Evolutionary conservation across 805 yeast genomes (phyloP).

Genomic region (Teunomyces gatunensis): DNA sequence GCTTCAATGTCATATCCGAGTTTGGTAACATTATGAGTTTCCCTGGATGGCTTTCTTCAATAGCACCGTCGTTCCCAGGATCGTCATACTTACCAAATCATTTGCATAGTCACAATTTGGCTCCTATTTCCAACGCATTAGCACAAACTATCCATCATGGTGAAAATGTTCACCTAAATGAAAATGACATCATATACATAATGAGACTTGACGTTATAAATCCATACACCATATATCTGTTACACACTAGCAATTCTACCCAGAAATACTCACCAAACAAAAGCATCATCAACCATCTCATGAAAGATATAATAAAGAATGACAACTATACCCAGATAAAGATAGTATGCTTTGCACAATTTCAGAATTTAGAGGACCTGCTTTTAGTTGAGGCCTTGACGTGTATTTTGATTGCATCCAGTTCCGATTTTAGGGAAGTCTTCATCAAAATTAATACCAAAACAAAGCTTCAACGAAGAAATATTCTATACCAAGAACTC

Average conservation of each 20-base stretch:
- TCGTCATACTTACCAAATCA: constrained; percentile 2
- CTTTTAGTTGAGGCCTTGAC: constrained; percentile 2
- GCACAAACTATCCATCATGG: not conserved
- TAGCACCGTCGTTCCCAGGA: constrained; percentile 2
- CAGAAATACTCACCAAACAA: constrained; percentile 8
- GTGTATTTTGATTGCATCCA: not conserved
- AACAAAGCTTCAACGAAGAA: not conserved
- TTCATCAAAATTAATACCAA: not conserved
- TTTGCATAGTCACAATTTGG: not conserved
- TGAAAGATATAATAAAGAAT: constrained; percentile 2
- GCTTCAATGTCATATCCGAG: not conserved
- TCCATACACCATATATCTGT: constrained; percentile 9
- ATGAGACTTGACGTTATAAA: constrained; percentile 4
- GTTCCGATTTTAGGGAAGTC: not conserved
- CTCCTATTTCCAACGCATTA: constrained; percentile 2
- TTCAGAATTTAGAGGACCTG: constrained; percentile 7
- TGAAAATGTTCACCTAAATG: constrained; percentile 4
- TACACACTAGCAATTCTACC: constrained; percentile 5
- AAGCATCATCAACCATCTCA: constrained; percentile 9
- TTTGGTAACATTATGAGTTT: constrained; percentile 2
- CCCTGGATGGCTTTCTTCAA: constrained; percentile 12
- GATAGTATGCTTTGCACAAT: constrained; percentile 3
- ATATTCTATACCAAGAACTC: not conserved
- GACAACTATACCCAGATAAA: constrained; percentile 1
- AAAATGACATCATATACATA: constrained; percentile 9